Conservation (phyloP, 1,284 basidiomycete species). For the Heterobasidion occidentale region DNA sequence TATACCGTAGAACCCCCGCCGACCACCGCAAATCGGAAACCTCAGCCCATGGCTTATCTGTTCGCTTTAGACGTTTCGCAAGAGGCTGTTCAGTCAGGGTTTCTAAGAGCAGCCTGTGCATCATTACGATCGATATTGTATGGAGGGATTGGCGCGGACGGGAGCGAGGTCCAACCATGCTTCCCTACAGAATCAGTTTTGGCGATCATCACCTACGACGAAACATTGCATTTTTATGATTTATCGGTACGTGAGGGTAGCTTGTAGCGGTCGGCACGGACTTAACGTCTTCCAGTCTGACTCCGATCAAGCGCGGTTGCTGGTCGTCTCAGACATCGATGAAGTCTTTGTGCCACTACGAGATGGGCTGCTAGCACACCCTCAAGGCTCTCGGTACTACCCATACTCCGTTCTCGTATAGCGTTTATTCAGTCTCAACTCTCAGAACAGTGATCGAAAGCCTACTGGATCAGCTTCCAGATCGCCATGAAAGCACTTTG, state of each 20-base stretch:
- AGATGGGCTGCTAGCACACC: slow-evolving; percentile 76
- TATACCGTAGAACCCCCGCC: slow-evolving; percentile 29
- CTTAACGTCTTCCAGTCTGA: slow-evolving; percentile 17
- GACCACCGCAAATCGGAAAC: slow-evolving; percentile 40
- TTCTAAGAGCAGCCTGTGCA: slow-evolving; percentile 66
- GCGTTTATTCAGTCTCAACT: slow-evolving; percentile 4
- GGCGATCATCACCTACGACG: slow-evolving; percentile 85
- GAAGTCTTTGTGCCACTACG: slow-evolving; percentile 87
- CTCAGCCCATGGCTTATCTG: slow-evolving; percentile 71
- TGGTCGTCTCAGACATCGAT: slow-evolving; percentile 84
- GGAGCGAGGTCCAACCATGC: slow-evolving; percentile 32
- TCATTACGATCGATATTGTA: slow-evolving; percentile 66
- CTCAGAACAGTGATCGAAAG: slow-evolving; percentile 50
- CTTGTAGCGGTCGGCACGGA: background rate
- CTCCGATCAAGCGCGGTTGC: slow-evolving; percentile 53
- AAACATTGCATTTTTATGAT: slow-evolving; percentile 85
- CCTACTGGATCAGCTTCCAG: slow-evolving; percentile 62
- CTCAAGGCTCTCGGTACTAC: slow-evolving; percentile 58
- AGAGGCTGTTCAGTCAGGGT: slow-evolving; percentile 66
- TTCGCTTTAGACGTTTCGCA: slow-evolving; percentile 87
- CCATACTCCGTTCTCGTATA: background rate
- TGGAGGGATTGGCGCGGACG: slow-evolving; percentile 41
- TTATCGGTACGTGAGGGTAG: slow-evolving; percentile 57
- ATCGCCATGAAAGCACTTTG: slow-evolving; percentile 49
- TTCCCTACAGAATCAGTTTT: slow-evolving; percentile 50